phyloP scores from a whole-genome alignment of 495 filamentous ascomycete genomes.

The Pyrenopolyporus hunteri region DNA sequence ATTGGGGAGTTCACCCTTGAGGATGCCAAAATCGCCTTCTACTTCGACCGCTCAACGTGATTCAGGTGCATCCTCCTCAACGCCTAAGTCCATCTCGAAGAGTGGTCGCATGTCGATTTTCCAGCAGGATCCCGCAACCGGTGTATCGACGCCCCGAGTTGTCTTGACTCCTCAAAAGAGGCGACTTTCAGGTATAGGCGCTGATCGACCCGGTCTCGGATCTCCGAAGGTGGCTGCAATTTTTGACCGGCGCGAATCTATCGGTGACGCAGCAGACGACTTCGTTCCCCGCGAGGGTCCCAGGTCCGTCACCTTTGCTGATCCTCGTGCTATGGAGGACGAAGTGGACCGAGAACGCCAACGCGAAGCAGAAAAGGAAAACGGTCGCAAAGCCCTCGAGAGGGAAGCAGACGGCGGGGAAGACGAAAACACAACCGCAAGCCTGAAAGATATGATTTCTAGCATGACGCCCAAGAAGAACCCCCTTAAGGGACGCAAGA shows the following conservation, averaged over 20 bases:
- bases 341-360: constrained; percentile 73
- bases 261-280: constrained; percentile 66
- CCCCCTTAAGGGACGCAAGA: constrained; percentile 71
- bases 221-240: constrained; percentile 77
- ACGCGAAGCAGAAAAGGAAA: constrained; percentile 67
- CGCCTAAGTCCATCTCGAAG: constrained; percentile 32
- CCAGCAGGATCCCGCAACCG: constrained; percentile 61
- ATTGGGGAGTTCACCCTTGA: constrained; percentile 57
- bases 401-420: constrained; percentile 52
- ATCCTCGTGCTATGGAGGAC: constrained; percentile 68
- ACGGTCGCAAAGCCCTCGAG: constrained; percentile 60
- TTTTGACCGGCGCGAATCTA: constrained; percentile 73
- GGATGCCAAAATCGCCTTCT: constrained; percentile 34
- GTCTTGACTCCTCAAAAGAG: constrained; percentile 67
- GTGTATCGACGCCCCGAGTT: constrained; percentile 65
- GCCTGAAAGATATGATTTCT: constrained; percentile 76
- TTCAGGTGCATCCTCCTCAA: constrained; percentile 2
- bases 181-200: constrained; percentile 74
- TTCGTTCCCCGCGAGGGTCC: constrained; percentile 60
- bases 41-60: constrained; percentile 27
- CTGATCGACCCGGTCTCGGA: constrained; percentile 76
- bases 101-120: constrained; percentile 56
- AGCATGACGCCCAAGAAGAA: constrained; percentile 79
- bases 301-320: constrained; percentile 66
- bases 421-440: constrained; percentile 64